Evolutionary conservation across 2,329 filamentous ascomycete genomes (phyloP).

Genomic region (Intubia oerlemansii): DNA sequence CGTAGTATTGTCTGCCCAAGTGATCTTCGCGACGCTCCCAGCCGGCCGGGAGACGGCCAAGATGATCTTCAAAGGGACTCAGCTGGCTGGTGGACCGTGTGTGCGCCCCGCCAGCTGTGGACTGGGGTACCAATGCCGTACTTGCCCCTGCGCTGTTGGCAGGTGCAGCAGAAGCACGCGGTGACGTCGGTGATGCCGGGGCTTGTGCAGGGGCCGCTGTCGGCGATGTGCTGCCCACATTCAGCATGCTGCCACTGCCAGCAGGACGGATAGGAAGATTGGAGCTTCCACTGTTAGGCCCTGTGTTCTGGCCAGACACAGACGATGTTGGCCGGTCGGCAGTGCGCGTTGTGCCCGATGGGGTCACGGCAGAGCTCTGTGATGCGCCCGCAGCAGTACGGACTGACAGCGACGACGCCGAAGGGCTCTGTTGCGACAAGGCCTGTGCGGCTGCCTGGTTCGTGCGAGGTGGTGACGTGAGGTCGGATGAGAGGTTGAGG

Average conservation of each 20-base stretch:
- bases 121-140: too few species aligned
- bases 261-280: conserved; percentile 23
- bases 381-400: too few species aligned
- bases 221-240: too few species aligned
- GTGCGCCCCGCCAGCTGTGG: too few species aligned
- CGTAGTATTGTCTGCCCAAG: conserved; percentile 86
- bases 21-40: conserved; percentile 97
- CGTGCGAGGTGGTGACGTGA: conserved; percentile 40
- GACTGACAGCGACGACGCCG: conserved; percentile 13
- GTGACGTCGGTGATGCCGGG: conserved; percentile 1
- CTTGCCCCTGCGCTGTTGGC: too few species aligned
- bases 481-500: conserved; percentile 84
- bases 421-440: conserved; percentile 15
- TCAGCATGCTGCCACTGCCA: conserved; percentile 20
- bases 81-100: conserved; percentile 33
- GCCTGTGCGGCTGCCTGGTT: conserved; percentile 6
- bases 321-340: conserved; percentile 31
- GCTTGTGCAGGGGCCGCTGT: conserved; percentile 12
- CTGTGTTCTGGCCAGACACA: conserved; percentile 27
- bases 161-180: conserved; percentile 15
- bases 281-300: conserved; percentile 16
- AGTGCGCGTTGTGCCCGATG: too few species aligned
- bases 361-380: too few species aligned
- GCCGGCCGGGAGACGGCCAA: conserved; percentile 74
- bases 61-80: conserved; percentile 91